Evolutionary conservation across 768 basidiomycete genomes (phyloP), one percentile per base, ranked within the genome.

Genomic region (Auriscalpium microsporum): DNA sequence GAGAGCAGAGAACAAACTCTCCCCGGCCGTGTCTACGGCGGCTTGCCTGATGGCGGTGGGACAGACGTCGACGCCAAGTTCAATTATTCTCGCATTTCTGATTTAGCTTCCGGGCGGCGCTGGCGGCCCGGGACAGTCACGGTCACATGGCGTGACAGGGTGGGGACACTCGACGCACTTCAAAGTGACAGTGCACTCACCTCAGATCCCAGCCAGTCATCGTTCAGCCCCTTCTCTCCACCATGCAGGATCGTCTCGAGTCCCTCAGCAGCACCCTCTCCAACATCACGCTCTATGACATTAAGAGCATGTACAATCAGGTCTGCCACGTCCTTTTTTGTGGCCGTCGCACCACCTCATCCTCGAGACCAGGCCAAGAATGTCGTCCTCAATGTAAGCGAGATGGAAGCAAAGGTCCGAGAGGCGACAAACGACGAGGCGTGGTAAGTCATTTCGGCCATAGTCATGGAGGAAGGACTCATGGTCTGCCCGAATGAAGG

Each of bases 371-470:
- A 94, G 89, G 95, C 95, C 33, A 95, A 92, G 76, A 96, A 96
- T 70, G 84, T 93, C 58, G 94, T 98, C 17, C 79, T 99, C 63
- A 98, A 98, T 72, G 78, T 97, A 57, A 91, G 87, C 63, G 95
- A 97, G 73, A 95, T 90, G 83, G 95, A 99, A 71, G 89, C 88
- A 8, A 98, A 96, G 73, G 95, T 98, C 16, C 78, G 83, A 60
- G 95, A 97, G 58, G 96, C 95, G 2, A 99, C 96, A 0, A 98
- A 97, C 57, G 94, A 97, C 63, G 96, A 99, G 60, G 87, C 96
- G 55, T 99, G 96, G 95, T 96, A 67, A 62, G 82, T 72, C n/a
- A n/a, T 35, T 14, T 8, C 28, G 37, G 34, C 23, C 6, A 11
- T 50, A 21, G 9, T 9, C 28, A 19, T 35, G n/a, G 19, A 36